A percentile compares a stretch with the other conserved stretches of the same genome.
These are phyloP conservation scores for Fusarium sp. DNA, from an alignment of 2,329 filamentous ascomycete species.

Conservation along the genomic window DNA sequence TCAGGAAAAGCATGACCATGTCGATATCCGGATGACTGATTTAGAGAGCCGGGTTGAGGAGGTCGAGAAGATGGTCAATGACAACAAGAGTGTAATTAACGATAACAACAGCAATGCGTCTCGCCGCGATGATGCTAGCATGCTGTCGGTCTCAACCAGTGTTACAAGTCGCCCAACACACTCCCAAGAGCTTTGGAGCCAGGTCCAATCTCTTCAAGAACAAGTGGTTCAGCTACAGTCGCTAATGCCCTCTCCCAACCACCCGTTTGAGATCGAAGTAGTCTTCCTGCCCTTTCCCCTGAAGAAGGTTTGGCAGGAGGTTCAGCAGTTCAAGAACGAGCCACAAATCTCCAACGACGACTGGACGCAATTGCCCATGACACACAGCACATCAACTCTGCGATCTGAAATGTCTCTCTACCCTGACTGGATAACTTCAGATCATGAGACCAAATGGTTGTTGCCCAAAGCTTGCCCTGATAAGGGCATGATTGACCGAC, in stretches of 20 bases:
- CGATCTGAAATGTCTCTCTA: constrained; percentile 61
- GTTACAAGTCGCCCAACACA: constrained; percentile 53
- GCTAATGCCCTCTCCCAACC: constrained; percentile 67
- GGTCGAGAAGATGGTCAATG: constrained; percentile 64
- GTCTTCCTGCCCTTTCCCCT: constrained; percentile 78
- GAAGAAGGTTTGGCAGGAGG: constrained; percentile 65
- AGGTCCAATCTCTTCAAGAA: constrained; percentile 62
- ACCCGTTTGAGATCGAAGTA: constrained; percentile 81
- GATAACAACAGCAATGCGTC: constrained; percentile 58
- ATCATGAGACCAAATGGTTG: constrained; percentile 68
- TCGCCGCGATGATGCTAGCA: constrained; percentile 59
- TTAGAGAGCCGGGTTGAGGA: constrained; percentile 73
- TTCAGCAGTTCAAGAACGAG: constrained; percentile 59
- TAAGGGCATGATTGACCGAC: constrained; percentile 71
- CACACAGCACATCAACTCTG: constrained; percentile 56
- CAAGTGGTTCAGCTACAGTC: constrained; percentile 68
- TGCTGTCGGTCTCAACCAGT: constrained; percentile 60
- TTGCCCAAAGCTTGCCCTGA: constrained; percentile 75
- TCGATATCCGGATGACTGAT: constrained; percentile 75
- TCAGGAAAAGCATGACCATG: constrained; percentile 72
- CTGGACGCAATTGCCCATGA: constrained; percentile 67
- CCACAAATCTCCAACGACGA: constrained; percentile 56
- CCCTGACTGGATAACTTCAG: constrained; percentile 59
- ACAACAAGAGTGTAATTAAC: constrained; percentile 56
- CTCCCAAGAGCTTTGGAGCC: constrained; percentile 60